A percentile compares a stretch with the other conserved stretches of the same genome.
Conservation (phyloP, 768 basidiomycete genomes). For the Suillus alpinus region DNA sequence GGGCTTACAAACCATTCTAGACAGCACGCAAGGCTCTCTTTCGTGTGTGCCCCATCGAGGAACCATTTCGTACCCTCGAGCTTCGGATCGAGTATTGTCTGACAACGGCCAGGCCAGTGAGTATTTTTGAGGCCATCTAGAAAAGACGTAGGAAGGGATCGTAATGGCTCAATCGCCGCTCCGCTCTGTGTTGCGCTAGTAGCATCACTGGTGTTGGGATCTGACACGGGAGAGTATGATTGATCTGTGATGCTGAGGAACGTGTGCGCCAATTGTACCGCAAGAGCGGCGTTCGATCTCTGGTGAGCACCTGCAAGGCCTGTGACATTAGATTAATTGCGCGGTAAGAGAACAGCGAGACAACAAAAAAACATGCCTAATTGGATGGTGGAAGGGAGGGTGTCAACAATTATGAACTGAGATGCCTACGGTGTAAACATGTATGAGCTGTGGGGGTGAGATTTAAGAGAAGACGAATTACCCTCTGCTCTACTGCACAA, state of each 20-base stretch:
- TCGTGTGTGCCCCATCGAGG: constrained; percentile 94
- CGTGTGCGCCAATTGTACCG: constrained; percentile 64
- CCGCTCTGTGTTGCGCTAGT: not conserved
- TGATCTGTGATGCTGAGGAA: constrained; percentile 49
- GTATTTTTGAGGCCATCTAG: constrained; percentile 62
- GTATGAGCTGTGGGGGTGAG: not conserved
- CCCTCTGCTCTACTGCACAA: constrained; percentile 66
- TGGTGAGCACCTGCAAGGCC: constrained; percentile 89
- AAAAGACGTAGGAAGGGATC: constrained; percentile 49
- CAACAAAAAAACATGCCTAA: constrained; percentile 49
- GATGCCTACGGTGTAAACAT: constrained; percentile 46
- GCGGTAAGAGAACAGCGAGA: not conserved
- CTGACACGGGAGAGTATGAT: not conserved
- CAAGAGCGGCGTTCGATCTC: constrained; percentile 81
- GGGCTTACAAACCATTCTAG: constrained; percentile 83
- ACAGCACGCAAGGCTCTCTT: constrained; percentile 85
- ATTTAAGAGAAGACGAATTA: constrained; percentile 22
- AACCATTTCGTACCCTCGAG: constrained; percentile 69
- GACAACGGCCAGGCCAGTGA: constrained; percentile 95
- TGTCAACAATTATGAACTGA: constrained; percentile 62
- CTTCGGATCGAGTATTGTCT: constrained; percentile 66
- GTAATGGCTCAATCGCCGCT: constrained; percentile 7
- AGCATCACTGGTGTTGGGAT: not conserved
- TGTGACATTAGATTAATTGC: constrained; percentile 25
- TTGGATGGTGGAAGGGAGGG: constrained; percentile 46